phyloP scores from a whole-genome alignment of 1,284 basidiomycete species.

The Ustilago xerochloae region DNA sequence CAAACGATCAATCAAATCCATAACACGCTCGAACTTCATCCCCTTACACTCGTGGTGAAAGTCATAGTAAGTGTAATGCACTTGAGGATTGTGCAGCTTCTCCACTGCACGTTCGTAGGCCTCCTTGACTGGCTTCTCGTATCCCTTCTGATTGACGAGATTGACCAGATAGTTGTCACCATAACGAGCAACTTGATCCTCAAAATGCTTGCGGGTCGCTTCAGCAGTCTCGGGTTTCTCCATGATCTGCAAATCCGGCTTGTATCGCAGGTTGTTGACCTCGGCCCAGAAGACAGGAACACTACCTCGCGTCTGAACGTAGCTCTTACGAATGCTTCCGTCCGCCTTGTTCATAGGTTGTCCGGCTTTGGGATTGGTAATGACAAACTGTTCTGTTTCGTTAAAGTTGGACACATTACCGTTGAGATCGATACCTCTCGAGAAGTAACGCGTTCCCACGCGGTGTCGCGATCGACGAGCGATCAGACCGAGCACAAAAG shows the following conservation, averaged over 20 bases:
- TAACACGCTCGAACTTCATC: slow-evolving; percentile 94
- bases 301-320: slow-evolving; percentile 90
- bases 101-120: slow-evolving; percentile 84
- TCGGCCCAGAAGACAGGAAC: slow-evolving; percentile 97
- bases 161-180: slow-evolving; percentile 87
- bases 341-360: slow-evolving; percentile 68
- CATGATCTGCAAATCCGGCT: slow-evolving; percentile 97
- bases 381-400: slow-evolving; percentile 74
- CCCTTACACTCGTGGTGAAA: slow-evolving; percentile 96
- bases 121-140: slow-evolving; percentile 95
- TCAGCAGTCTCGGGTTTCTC: slow-evolving; percentile 82
- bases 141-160: slow-evolving; percentile 93
- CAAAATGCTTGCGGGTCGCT: slow-evolving; percentile 80
- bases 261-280: slow-evolving; percentile 94
- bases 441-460: slow-evolving; percentile 96
- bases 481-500: slow-evolving; percentile 86
- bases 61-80: slow-evolving; percentile 95
- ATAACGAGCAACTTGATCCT: slow-evolving; percentile 80
- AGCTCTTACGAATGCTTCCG: slow-evolving; percentile 75
- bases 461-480: slow-evolving; percentile 92
- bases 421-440: slow-evolving; percentile 84
- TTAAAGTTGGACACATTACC: slow-evolving; percentile 72
- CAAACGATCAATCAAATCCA: slow-evolving; percentile 81
- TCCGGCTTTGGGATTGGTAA: slow-evolving; percentile 65
- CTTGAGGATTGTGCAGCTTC: slow-evolving; percentile 74